Percentiles rank a stretch among this genome's conserved stretches.
phyloP scores from a whole-genome alignment of 306 rosid genomes.

The Sphenostylis stenocarpa region DNA sequence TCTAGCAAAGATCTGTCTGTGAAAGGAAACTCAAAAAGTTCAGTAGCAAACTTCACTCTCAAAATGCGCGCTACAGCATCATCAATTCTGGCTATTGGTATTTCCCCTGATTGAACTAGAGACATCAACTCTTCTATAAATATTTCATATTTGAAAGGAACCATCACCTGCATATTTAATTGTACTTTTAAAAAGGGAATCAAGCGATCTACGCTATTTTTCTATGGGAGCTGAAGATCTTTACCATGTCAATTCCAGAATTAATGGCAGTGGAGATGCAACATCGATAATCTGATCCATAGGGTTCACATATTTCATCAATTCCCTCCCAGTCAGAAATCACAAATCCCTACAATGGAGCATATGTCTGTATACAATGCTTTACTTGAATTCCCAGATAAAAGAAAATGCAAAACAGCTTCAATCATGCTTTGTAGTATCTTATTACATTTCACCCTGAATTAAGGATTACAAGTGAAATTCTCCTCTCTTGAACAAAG shows the following conservation, averaged over 20 bases:
- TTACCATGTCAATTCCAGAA: slow-evolving; percentile 86
- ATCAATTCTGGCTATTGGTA: slow-evolving; percentile 64
- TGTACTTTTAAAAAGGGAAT: background rate
- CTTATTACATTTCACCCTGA: background rate
- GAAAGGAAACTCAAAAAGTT: slow-evolving; percentile 70
- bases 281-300: slow-evolving; percentile 53
- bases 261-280: slow-evolving; percentile 65
- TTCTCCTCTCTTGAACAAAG: background rate
- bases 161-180: slow-evolving; percentile 68
- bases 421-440: background rate
- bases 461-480: background rate
- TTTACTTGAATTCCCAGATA: slow-evolving; percentile 1
- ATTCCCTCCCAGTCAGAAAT: slow-evolving; percentile 84
- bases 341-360: slow-evolving; percentile 65
- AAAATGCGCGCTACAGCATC: slow-evolving; percentile 76
- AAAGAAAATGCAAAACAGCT: slow-evolving; percentile 19
- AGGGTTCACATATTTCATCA: slow-evolving; percentile 56
- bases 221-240: slow-evolving; percentile 14
- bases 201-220: background rate
- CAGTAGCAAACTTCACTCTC: slow-evolving; percentile 74
- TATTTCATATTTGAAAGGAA: slow-evolving; percentile 49
- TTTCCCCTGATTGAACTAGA: slow-evolving; percentile 64
- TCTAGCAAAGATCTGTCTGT: slow-evolving; percentile 63
- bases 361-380: background rate
- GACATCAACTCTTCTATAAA: slow-evolving; percentile 52